A percentile compares a stretch with the other conserved stretches of the same genome.
phyloP scores from a whole-genome alignment of 345 rosid genomes.

The Gynandropsis gynandra region DNA sequence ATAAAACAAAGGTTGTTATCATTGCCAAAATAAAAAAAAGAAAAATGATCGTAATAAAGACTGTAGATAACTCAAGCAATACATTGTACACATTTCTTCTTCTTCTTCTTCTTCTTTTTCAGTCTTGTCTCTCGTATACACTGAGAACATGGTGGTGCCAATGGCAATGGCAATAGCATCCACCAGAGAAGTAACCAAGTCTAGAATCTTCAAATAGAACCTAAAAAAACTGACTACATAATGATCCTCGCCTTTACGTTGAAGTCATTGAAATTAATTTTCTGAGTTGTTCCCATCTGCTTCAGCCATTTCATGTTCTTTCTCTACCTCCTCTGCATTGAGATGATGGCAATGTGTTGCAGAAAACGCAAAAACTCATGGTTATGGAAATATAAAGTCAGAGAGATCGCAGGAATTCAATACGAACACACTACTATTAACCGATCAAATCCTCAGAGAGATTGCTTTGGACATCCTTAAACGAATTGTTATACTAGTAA shows the following conservation, averaged over 20 bases:
- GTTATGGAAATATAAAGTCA: not conserved
- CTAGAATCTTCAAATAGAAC: conserved; percentile 6
- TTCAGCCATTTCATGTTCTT: conserved; percentile 45
- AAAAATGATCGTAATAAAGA: not conserved
- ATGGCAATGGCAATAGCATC: not conserved
- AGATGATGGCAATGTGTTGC: conserved; percentile 6
- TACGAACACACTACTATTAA: not conserved
- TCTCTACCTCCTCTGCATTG: conserved; percentile 62
- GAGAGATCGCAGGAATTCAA: too few relatives aligned
- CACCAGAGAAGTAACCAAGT: conserved; percentile 4
- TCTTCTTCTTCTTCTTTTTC: too few relatives aligned
- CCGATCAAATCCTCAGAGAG: not conserved
- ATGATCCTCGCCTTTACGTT: not conserved
- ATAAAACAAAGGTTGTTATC: not conserved
- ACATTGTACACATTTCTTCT: too few relatives aligned
- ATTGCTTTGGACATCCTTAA: not conserved
- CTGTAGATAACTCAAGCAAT: not conserved
- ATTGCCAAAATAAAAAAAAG: not conserved
- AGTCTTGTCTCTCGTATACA: too few relatives aligned
- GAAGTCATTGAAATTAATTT: conserved; percentile 20
- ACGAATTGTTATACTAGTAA: not conserved
- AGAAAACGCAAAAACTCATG: not conserved
- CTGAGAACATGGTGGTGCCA: too few relatives aligned
- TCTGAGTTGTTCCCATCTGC: conserved; percentile 28
- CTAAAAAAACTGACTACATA: conserved; percentile 2